A percentile compares a stretch with the other conserved stretches of the same genome.
These are phyloP conservation scores for Ogataea polymorpha DNA, from an alignment of 805 yeast species.

Conservation along the genomic window DNA sequence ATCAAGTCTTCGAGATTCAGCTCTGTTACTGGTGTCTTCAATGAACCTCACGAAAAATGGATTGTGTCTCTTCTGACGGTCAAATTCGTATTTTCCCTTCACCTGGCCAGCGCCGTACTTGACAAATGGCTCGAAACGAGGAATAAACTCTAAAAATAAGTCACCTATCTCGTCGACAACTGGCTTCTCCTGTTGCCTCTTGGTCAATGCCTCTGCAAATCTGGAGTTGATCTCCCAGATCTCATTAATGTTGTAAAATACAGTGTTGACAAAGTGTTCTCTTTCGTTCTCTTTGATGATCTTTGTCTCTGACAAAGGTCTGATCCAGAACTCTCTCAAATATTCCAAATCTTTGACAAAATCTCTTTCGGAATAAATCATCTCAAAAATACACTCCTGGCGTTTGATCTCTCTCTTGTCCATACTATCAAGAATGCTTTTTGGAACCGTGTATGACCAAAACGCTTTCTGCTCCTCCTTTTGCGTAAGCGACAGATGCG, in stretches of 20 bases:
- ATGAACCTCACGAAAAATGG: conserved; percentile 90
- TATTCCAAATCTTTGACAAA: conserved; percentile 94
- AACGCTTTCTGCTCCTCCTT: conserved; percentile 79
- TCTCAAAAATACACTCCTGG: conserved; percentile 93
- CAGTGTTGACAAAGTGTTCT: conserved; percentile 87
- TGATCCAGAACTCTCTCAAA: conserved; percentile 88
- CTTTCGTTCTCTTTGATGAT: conserved; percentile 86
- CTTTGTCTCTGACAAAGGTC: conserved; percentile 82
- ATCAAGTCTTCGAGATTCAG: conserved; percentile 85
- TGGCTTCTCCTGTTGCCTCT: conserved; percentile 81
- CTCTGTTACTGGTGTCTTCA: conserved; percentile 81
- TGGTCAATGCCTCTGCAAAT: conserved; percentile 84
- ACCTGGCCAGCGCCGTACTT: conserved; percentile 93
- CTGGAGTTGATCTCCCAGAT: conserved; percentile 78
- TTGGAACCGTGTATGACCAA: conserved; percentile 92
- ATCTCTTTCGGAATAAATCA: conserved; percentile 89
- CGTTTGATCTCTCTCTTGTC: conserved; percentile 85
- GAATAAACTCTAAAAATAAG: conserved; percentile 76
- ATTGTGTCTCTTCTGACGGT: conserved; percentile 86
- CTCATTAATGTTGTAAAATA: conserved; percentile 86
- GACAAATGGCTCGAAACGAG: conserved; percentile 88
- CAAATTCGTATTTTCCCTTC: conserved; percentile 92
- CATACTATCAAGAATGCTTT: conserved; percentile 69
- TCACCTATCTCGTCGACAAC: conserved; percentile 87
- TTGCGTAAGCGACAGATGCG: conserved; percentile 64